phyloP scores from a whole-genome alignment of 2,329 filamentous ascomycete species.

The Lachnellula cervina region DNA sequence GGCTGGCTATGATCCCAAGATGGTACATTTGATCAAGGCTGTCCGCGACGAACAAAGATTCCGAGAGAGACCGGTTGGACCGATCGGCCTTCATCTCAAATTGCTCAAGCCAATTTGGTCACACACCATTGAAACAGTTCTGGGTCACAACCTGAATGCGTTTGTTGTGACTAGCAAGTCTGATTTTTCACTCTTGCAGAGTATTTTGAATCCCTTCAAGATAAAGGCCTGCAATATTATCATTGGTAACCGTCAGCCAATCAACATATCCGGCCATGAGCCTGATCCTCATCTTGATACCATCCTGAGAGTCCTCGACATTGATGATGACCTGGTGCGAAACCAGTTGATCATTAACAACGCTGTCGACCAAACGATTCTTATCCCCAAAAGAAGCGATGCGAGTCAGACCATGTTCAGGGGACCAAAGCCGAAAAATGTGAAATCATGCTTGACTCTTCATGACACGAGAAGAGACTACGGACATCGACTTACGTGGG shows the following conservation, averaged over 20 bases:
- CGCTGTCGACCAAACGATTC: constrained; percentile 75
- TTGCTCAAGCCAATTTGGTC: constrained; percentile 79
- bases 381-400: constrained; percentile 64
- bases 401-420: constrained; percentile 67
- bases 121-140: constrained; percentile 69
- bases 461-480: constrained; percentile 55
- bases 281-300: constrained; percentile 71
- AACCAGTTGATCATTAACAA: constrained; percentile 81
- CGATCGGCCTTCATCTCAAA: constrained; percentile 72
- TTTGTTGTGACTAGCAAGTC: constrained; percentile 77
- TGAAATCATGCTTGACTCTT: constrained; percentile 66
- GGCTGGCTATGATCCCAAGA: constrained; percentile 58
- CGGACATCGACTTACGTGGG: constrained; percentile 55
- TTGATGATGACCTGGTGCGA: constrained; percentile 73
- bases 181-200: constrained; percentile 66
- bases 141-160: constrained; percentile 64
- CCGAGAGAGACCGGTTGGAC: constrained; percentile 69
- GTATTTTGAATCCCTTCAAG: constrained; percentile 56
- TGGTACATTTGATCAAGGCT: constrained; percentile 59
- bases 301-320: constrained; percentile 72
- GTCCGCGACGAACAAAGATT: constrained; percentile 70
- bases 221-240: constrained; percentile 51
- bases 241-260: constrained; percentile 53
- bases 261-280: constrained; percentile 63
- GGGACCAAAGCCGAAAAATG: constrained; percentile 57